Conservation (phyloP, 2,329 filamentous ascomycete genomes). For the Boeremia exigua region DNA sequence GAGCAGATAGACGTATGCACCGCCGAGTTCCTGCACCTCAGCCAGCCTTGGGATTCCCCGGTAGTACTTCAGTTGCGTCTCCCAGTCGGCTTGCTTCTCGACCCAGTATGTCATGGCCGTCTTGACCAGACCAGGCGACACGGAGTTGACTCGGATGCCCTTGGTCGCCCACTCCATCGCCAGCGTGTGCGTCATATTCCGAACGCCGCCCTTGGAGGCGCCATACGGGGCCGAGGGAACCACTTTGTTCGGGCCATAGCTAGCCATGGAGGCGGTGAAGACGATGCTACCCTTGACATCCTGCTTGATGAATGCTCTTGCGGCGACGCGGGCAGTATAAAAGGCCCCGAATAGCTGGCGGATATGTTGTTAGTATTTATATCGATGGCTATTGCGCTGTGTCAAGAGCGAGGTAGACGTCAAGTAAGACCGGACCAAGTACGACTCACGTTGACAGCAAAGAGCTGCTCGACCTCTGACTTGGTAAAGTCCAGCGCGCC, state of each 20-base stretch:
- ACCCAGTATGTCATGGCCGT: conserved; percentile 55
- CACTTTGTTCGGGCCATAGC: conserved; percentile 54
- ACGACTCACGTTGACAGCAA: conserved; percentile 54
- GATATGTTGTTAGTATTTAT: no score
- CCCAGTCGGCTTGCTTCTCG: conserved; percentile 61
- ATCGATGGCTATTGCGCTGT: no score
- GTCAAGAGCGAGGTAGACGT: no score
- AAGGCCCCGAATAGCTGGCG: conserved; percentile 57
- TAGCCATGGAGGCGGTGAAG: conserved; percentile 57
- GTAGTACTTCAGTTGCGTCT: conserved; percentile 64
- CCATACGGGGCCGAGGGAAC: conserved; percentile 52
- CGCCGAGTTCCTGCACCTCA: conserved; percentile 60
- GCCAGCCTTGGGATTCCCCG: conserved; percentile 63
- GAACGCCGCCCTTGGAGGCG: conserved; percentile 54
- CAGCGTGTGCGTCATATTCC: conserved; percentile 53
- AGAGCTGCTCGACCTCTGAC: conserved; percentile 55
- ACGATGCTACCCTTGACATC: conserved; percentile 55
- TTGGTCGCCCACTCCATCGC: conserved; percentile 50
- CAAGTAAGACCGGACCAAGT: no score
- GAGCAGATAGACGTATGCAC: conserved; percentile 64
- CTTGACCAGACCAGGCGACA: conserved; percentile 47
- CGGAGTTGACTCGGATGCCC: conserved; percentile 48
- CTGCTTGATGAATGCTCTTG: conserved; percentile 54
- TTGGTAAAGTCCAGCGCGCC: conserved; percentile 58
- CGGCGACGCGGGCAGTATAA: conserved; percentile 52